Evolutionary conservation across 2,329 filamentous ascomycete species (phyloP), one percentile per base, ranked within the genome.

Genomic region (Penicillium hordei): DNA sequence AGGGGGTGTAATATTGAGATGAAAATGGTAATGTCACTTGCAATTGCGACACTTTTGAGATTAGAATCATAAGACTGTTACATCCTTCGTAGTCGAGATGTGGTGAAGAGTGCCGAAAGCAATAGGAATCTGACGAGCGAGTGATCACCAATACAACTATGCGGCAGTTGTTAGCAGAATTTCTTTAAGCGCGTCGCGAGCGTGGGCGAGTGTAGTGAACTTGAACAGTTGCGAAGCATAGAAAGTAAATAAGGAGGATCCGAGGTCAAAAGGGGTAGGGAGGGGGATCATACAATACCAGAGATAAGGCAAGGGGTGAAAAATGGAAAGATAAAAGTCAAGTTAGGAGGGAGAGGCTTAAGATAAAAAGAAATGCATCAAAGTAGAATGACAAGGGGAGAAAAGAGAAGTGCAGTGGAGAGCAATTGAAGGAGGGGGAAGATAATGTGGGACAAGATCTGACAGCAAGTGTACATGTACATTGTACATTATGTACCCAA

Each of bases 221-320:
- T 45, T 15, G 12, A 33, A 33, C 7, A 21, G 44, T 27, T 19
- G 34, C 12, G 7, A 55, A 51, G 46, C 31, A 40, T 42, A 42
- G n/a, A 31, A 48, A 25, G 48, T 31, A 59, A 27, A 58, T 31
- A 49, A 40, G 44, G 42, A 45, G 50, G 19, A 51, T 48, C 45
- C 27, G 17, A 56, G 40, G 45, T 34, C 13, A 53, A 54, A 44
- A 46, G n/a, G 15, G 34, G 52, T 34, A n/a, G 23, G 9, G 12
- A 23, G 21, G 52, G 44, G 15, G 12, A 29, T 48, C 60, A 60
- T 57, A 61, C 60, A 49, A 53, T 31, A 48, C 51, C 34, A 42
- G 33, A 51, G 57, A 61, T 60, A 59, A 56, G 56, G 58, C 50
- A 63, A 61, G 59, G 65, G 61, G 55, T 50, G 29, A 51, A 44